Evolutionary conservation across 2,329 filamentous ascomycete species (phyloP), one percentile per base, ranked within the genome.

Genomic region (Fusarium transvaalense): DNA sequence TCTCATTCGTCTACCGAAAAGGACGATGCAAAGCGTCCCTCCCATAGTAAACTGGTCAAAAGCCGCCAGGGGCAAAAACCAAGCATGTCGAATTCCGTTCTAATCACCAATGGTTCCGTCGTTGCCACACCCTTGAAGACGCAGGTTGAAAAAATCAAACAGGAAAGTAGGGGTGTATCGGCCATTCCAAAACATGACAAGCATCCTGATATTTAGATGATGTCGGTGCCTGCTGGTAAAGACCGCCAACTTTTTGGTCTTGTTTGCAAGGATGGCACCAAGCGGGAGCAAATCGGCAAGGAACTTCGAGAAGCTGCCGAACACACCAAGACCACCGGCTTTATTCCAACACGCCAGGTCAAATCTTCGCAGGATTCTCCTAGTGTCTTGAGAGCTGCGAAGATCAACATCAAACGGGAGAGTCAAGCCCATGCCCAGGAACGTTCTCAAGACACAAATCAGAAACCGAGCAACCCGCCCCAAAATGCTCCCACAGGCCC

Each of bases 291-390:
- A 12, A 35, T 57, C 12, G 51, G 66, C 25, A 63, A 64, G 38
- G 56, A 62, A 7, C 61, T 66, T 32, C 61, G 66, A 46, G 48
- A 43, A 34, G 37, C 41, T 25, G 48, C 43, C 23, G 56, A 67
- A 23, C 23, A 50, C 23, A 47, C 42, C 25, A 69, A 67, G 53
- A 41, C 41, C 32, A 46, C 57, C 15, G 66, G 66, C 1, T 69
- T 69, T 19, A 63, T 69, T 29, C 66, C 66, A 19, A 69, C 66
- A 42, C 61, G 61, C n/a, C 66, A 69, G 21, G 66, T 53, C 5
- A 67, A 64, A 39, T 38, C 25, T 32, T 47, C 66, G 6, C 42
- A 58, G 23, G 52, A 46, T 14, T 63, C 52, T 34, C 38, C 52
- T 19, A 29, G 31, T 19, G 5, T 29, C 9, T 32, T 39, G 23